A percentile compares a stretch with the other conserved stretches of the same genome.
These are phyloP conservation scores for Mortierella sp. DNA, from an alignment of 371 early-diverging fungal species.

Conservation along the genomic window DNA sequence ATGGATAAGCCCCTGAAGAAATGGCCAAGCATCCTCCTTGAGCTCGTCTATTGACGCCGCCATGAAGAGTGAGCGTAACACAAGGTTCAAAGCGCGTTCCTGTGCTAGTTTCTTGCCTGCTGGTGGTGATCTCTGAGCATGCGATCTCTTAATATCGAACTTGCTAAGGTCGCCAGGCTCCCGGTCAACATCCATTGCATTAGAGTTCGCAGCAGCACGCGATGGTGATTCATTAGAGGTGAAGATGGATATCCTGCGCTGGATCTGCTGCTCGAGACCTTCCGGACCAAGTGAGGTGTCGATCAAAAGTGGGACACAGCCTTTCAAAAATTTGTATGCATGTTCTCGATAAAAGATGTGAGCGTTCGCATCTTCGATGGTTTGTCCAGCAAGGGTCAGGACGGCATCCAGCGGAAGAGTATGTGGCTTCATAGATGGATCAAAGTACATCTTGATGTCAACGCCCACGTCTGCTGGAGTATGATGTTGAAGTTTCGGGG, in stretches of 20 bases:
- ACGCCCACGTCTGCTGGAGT: constrained; percentile 68
- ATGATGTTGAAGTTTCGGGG: constrained; percentile 66
- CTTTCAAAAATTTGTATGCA: constrained; percentile 78
- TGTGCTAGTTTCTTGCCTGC: constrained; percentile 67
- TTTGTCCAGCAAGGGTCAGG: constrained; percentile 63
- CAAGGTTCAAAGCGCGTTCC: constrained; percentile 72
- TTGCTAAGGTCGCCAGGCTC: constrained; percentile 39
- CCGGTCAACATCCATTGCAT: constrained; percentile 55
- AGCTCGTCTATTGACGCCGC: constrained; percentile 74
- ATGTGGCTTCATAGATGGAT: constrained; percentile 62
- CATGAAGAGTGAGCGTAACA: constrained; percentile 74
- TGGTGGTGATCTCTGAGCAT: constrained; percentile 27
- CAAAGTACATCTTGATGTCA: constrained; percentile 72
- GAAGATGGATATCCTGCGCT: constrained; percentile 42
- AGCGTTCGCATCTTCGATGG: constrained; percentile 65
- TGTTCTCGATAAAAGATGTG: constrained; percentile 68
- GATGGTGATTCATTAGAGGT: constrained; percentile 24
- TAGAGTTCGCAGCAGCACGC: constrained; percentile 11
- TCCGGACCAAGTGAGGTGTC: constrained; percentile 73
- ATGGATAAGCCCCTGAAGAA: constrained; percentile 73
- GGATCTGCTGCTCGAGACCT: constrained; percentile 59
- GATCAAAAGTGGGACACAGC: constrained; percentile 76
- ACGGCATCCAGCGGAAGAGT: constrained; percentile 67
- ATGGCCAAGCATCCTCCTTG: constrained; percentile 71
- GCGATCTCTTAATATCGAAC: constrained; percentile 35